phyloP scores from a whole-genome alignment of 2,329 filamentous ascomycete species.

The Aspergillus neotritici region DNA sequence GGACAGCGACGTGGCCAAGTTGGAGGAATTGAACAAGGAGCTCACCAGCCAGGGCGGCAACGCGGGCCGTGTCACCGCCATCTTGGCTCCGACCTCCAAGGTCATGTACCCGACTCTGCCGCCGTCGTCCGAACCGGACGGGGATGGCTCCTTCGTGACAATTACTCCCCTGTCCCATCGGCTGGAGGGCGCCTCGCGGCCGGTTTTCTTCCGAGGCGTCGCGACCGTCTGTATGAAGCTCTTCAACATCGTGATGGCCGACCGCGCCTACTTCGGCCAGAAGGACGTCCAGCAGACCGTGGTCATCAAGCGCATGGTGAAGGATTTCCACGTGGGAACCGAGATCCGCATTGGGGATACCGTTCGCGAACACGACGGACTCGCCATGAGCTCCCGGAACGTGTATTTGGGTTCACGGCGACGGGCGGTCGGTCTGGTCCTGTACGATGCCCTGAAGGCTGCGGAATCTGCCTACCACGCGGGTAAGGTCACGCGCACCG shows the following conservation, averaged over 20 bases:
- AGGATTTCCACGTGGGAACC: constrained; percentile 76
- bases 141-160: constrained; percentile 81
- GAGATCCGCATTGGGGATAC: constrained; percentile 71
- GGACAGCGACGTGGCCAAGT: constrained; percentile 64
- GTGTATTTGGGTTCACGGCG: constrained; percentile 79
- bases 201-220: constrained; percentile 94
- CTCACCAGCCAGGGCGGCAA: constrained; percentile 53
- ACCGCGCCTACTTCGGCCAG: constrained; percentile 87
- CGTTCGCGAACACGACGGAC: constrained; percentile 68
- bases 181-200: constrained; percentile 77
- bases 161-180: constrained; percentile 78
- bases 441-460: constrained; percentile 62
- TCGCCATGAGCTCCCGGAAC: constrained; percentile 89
- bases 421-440: constrained; percentile 64
- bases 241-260: constrained; percentile 74
- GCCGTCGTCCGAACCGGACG: constrained; percentile 64
- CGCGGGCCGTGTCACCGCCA: constrained; percentile 65
- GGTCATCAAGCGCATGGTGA: constrained; percentile 77
- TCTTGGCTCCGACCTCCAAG: constrained; percentile 77
- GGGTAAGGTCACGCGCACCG: constrained; percentile 51
- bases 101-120: constrained; percentile 86
- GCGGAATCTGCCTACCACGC: constrained; percentile 62
- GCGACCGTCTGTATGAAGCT: constrained; percentile 95
- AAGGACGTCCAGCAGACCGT: constrained; percentile 97
- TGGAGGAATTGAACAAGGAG: constrained; percentile 65